A percentile compares a stretch with the other conserved stretches of the same genome.
These are phyloP conservation scores for Ehretia macrophylla DNA, from an alignment of 257 asterid genomes.

Conservation along the genomic window DNA sequence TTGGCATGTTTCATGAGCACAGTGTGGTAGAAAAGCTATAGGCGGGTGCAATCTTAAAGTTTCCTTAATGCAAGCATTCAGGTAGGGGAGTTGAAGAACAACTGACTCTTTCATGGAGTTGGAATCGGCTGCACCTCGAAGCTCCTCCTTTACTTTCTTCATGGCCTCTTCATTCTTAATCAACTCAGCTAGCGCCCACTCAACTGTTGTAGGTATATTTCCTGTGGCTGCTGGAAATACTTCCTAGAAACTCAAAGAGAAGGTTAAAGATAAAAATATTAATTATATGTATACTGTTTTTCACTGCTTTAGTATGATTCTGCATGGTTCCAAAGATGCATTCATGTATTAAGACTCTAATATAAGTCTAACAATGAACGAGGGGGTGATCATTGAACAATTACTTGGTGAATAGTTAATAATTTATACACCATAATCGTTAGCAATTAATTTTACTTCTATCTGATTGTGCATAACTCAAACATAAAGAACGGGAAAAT, in stretches of 20 bases:
- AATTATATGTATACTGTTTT: no score
- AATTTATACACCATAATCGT: no score
- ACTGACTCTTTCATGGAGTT: slow-evolving; percentile 26
- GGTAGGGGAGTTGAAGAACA: slow-evolving; percentile 26
- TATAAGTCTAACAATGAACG: no score
- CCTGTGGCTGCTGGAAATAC: slow-evolving; percentile 39
- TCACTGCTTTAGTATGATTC: no score
- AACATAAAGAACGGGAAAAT: no score
- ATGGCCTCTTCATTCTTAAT: slow-evolving; percentile 24
- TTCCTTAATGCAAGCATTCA: slow-evolving; percentile 38
- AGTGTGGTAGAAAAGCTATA: slow-evolving; percentile 35
- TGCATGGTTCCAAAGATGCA: no score
- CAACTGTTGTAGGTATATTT: slow-evolving; percentile 27
- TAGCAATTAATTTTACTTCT: no score
- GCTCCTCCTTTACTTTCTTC: slow-evolving; percentile 25
- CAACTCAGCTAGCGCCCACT: slow-evolving; percentile 48
- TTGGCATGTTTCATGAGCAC: slow-evolving; percentile 26
- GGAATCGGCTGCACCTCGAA: not conserved
- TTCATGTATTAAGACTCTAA: no score
- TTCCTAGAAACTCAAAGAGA: slow-evolving; percentile 11
- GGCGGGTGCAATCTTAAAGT: slow-evolving; percentile 40
- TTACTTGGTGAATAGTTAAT: no score
- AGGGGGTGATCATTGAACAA: no score
- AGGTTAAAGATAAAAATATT: no score
- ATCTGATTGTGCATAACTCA: no score